These are phyloP conservation scores for Rhodotorula toruloides DNA, from an alignment of 768 basidiomycete species.

Conservation along the genomic window DNA sequence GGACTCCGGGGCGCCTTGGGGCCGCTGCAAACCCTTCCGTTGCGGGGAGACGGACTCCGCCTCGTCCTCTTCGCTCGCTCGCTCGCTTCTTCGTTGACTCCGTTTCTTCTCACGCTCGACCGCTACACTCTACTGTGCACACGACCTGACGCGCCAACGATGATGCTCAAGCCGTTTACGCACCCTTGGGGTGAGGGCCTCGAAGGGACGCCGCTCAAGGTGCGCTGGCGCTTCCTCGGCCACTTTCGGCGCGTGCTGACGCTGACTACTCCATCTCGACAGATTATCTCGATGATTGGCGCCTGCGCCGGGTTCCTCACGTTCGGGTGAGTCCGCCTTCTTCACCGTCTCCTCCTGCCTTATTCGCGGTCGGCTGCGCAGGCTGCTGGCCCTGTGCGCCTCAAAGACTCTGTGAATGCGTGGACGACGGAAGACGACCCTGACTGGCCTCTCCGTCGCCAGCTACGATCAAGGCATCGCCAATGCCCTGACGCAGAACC, in stretches of 20 bases:
- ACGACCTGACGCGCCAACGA: no score
- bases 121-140: not conserved
- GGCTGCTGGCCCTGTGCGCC: no score
- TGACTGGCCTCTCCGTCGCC: not conserved
- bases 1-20: no score
- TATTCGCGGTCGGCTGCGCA: not conserved
- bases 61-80: not conserved
- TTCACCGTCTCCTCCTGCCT: no score
- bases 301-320: constrained; percentile 6
- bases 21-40: no score
- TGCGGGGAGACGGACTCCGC: no score
- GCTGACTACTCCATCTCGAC: not conserved
- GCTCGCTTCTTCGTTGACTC: not conserved
- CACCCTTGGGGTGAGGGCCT: not conserved
- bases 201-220: constrained; percentile 10
- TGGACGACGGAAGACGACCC: no score
- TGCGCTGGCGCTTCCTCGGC: not conserved
- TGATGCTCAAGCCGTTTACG: not conserved
- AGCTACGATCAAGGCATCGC: constrained; percentile 30
- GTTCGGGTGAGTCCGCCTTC: constrained; percentile 10
- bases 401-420: no score
- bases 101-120: not conserved
- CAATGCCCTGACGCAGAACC: constrained; percentile 22
- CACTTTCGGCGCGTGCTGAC: not conserved
- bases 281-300: constrained; percentile 15